Evolutionary conservation across 2,329 filamentous ascomycete genomes (phyloP), one percentile per base, ranked within the genome.

Genomic region (Ilyonectria sp.): DNA sequence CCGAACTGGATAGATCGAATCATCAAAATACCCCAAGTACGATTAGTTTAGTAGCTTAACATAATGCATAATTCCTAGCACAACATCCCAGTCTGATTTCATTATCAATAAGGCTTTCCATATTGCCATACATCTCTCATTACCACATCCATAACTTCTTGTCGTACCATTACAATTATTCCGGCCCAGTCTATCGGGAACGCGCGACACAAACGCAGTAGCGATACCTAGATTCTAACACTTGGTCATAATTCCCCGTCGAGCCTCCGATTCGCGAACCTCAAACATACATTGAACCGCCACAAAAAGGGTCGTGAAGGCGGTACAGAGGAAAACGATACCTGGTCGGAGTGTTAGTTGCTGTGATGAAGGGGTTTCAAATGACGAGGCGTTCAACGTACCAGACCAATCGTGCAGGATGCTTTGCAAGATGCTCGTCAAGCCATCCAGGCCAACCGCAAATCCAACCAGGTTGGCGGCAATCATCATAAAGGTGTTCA

Each of bases 201-300:
- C 54, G 33, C 11, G 35, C 53, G 63, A 46, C 35, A 26, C 37
- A 21, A 17, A 33, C 29, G 31, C 26, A 13, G 13, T 31, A 21
- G 33, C 46, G 13, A 17, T 37, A 33, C 40, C 31, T 54, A 21
- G n/a, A 46, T 26, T 69, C 66, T 80, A 97, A 79, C 94, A 98
- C 83, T 94, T 97, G 80, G 98, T 79, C 73, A 89, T 87, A 65
- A 98, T 92, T 1, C 96, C 96, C 73, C 89, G 90, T 74, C 95
- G 88, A 81, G 91, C 89, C 85, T 99, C 96, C 47, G 87, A 86
- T 83, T 98, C 94, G 59, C 96, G 87, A 73, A 97, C 88, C 84
- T 99, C 96, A 84, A 98, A 98, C 96, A 99, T 99, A 76, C 98
- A 84, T 83, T 98, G 95, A 47, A 93, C 89, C 29, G 92, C 95